Percentiles rank a stretch among this genome's conserved stretches.
Conservation (phyloP, 2,329 filamentous ascomycete species). For the Myotisia sp. region DNA sequence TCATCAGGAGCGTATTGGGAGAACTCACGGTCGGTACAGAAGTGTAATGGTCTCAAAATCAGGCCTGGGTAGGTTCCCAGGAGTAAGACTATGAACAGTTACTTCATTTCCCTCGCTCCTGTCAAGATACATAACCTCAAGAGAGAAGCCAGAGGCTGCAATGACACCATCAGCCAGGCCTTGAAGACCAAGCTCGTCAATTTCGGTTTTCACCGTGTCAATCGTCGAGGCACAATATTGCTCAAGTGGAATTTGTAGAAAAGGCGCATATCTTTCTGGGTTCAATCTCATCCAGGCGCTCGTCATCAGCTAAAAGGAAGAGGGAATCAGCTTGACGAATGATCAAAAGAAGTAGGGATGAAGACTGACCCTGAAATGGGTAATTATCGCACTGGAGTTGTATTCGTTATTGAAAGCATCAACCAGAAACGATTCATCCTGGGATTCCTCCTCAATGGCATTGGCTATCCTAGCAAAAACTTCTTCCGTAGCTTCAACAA, state of each 20-base stretch:
- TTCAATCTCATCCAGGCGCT: slow-evolving; percentile 72
- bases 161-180: slow-evolving; percentile 66
- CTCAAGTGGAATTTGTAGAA: slow-evolving; percentile 50
- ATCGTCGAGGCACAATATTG: slow-evolving; percentile 58
- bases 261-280: slow-evolving; percentile 54
- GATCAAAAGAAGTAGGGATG: background rate
- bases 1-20: too few relatives aligned
- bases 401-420: slow-evolving; percentile 59
- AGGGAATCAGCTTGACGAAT: slow-evolving; percentile 2
- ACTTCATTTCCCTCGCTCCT: slow-evolving; percentile 64
- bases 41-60: slow-evolving; percentile 51
- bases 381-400: slow-evolving; percentile 62
- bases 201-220: slow-evolving; percentile 64
- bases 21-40: slow-evolving; percentile 50
- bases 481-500: slow-evolving; percentile 58
- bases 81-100: slow-evolving; percentile 36
- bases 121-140: slow-evolving; percentile 87
- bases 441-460: slow-evolving; percentile 40
- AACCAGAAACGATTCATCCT: slow-evolving; percentile 44
- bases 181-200: slow-evolving; percentile 76
- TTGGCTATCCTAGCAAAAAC: slow-evolving; percentile 51
- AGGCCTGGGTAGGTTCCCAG: slow-evolving; percentile 12
- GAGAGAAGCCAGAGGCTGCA: slow-evolving; percentile 59
- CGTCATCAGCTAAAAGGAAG: slow-evolving; percentile 54
- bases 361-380: slow-evolving; percentile 52